Evolutionary conservation across 352 stramenopile genomes (phyloP).

Genomic region (Phytophthora sp.): DNA sequence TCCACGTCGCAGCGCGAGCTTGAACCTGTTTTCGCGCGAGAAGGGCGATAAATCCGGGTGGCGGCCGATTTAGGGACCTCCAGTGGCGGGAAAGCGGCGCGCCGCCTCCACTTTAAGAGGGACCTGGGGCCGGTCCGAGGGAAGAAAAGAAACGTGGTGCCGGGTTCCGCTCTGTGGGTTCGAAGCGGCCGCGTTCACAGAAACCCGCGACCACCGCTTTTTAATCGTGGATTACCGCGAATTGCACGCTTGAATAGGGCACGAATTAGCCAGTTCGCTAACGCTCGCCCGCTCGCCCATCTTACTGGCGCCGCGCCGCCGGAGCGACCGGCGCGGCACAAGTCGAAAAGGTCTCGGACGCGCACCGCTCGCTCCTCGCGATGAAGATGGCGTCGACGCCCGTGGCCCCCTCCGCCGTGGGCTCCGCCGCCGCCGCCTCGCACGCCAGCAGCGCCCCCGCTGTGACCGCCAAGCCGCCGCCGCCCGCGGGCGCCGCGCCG

Average conservation of each 20-base stretch:
- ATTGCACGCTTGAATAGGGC: not conserved
- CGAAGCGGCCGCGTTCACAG: no score
- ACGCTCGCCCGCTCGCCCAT: not conserved
- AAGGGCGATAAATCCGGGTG: slow-evolving; percentile 1
- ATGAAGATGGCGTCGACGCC: slow-evolving; percentile 46
- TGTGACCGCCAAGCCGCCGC: slow-evolving; percentile 10
- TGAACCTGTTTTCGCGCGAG: slow-evolving; percentile 15
- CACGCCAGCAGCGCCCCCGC: slow-evolving; percentile 8
- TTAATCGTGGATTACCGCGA: not conserved
- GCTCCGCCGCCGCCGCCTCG: slow-evolving; percentile 7
- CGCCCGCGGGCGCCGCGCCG: not conserved
- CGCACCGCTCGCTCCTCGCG: not conserved
- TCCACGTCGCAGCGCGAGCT: slow-evolving; percentile 13
- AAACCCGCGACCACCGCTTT: not conserved
- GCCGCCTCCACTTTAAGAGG: not conserved
- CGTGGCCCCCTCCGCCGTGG: slow-evolving; percentile 3
- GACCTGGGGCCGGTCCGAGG: no score
- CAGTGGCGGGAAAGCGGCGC: not conserved
- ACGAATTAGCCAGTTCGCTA: slow-evolving; percentile 4
- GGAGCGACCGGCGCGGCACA: slow-evolving; percentile 6
- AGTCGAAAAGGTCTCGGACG: slow-evolving; percentile 21
- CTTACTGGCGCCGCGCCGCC: not conserved
- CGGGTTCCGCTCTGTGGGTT: no score
- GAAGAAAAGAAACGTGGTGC: not conserved
- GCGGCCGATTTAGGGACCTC: not conserved